Evolutionary conservation across 257 asterid species (phyloP).

Genomic region (Ehretia macrophylla): DNA sequence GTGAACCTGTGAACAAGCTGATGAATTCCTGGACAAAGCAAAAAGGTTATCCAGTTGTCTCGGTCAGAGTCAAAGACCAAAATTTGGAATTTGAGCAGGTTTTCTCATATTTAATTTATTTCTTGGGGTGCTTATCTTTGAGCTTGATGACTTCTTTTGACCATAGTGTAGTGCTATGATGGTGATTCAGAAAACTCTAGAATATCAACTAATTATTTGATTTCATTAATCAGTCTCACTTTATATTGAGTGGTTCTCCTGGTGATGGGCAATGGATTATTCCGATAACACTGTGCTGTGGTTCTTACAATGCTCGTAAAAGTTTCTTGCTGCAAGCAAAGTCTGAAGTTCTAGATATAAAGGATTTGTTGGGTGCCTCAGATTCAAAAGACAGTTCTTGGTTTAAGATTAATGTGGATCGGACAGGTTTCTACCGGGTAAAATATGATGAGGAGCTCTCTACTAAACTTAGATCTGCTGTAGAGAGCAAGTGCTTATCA

Average conservation of each 20-base stretch:
- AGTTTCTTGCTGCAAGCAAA: slow-evolving; percentile 29
- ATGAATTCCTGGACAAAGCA: slow-evolving; percentile 44
- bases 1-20: slow-evolving; percentile 26
- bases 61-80: slow-evolving; percentile 20
- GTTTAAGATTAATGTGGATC: slow-evolving; percentile 35
- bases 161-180: neutral
- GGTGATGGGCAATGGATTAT: slow-evolving; percentile 34
- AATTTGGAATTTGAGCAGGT: slow-evolving; percentile 39
- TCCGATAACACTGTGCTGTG: slow-evolving; percentile 32
- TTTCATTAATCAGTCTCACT: slow-evolving; percentile 22
- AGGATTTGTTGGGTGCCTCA: neutral
- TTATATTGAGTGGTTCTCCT: slow-evolving; percentile 23
- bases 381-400: slow-evolving; percentile 21
- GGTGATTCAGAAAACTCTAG: neutral
- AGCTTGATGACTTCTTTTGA: neutral
- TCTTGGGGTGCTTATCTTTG: neutral
- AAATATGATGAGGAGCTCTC: slow-evolving; percentile 31
- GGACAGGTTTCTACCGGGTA: slow-evolving; percentile 42
- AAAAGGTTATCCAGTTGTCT: slow-evolving; percentile 39
- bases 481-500: slow-evolving; percentile 27
- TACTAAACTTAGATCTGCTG: slow-evolving; percentile 23
- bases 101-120: neutral
- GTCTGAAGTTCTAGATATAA: slow-evolving; percentile 14
- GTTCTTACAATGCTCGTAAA: slow-evolving; percentile 26
- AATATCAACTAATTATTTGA: neutral